These are phyloP conservation scores for Pezicula rhizophila DNA, from an alignment of 2,329 filamentous ascomycete species.

Conservation along the genomic window DNA sequence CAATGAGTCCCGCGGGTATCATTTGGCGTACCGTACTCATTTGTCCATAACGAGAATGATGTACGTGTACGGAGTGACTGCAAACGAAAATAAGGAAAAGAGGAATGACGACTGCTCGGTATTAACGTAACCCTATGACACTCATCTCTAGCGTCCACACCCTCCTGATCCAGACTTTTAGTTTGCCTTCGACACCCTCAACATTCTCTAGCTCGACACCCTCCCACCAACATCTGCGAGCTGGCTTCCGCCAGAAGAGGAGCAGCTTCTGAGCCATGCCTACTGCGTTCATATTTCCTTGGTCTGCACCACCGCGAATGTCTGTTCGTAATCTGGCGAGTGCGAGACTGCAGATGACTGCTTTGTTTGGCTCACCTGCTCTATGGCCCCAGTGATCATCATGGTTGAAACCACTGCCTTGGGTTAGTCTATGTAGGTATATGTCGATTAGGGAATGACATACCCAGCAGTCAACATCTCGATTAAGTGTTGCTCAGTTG, in stretches of 20 bases:
- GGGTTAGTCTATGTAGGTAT: constrained; percentile 9
- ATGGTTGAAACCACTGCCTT: constrained; percentile 81
- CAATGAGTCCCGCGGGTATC: too few species aligned
- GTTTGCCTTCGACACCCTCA: constrained; percentile 80
- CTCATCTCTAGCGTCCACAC: constrained; percentile 99
- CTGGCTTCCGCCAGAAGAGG: constrained; percentile 96
- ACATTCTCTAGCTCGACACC: constrained; percentile 87
- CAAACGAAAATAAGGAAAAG: not conserved
- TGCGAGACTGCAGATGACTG: constrained; percentile 93
- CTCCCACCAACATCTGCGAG: constrained; percentile 97
- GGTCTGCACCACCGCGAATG: constrained; percentile 71
- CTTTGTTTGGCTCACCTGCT: constrained; percentile 96
- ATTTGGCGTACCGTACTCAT: too few species aligned
- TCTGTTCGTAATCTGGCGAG: constrained; percentile 89
- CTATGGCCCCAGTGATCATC: constrained; percentile 94
- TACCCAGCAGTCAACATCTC: constrained; percentile 99
- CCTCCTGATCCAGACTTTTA: constrained; percentile 97
- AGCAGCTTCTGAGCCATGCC: constrained; percentile 98
- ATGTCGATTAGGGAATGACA: constrained; percentile 29
- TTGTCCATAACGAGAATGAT: not conserved
- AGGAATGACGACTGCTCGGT: not conserved
- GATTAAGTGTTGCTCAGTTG: constrained; percentile 95
- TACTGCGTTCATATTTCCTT: constrained; percentile 68
- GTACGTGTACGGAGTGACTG: not conserved
- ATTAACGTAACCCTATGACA: constrained; percentile 74